phyloP scores from a whole-genome alignment of 106 monocot species.

The Apostasia ramifera region DNA sequence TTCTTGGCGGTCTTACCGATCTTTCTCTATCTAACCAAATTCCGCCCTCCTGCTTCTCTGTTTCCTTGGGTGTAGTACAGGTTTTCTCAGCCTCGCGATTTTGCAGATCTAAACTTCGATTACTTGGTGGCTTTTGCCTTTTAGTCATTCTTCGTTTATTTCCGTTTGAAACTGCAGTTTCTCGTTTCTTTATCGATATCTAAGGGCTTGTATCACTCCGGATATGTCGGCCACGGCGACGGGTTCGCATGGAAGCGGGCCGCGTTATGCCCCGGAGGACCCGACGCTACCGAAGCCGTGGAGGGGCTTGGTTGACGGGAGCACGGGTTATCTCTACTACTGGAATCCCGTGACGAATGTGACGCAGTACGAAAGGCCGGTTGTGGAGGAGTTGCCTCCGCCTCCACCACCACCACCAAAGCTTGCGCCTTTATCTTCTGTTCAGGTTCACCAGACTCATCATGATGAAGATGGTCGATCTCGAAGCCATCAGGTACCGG shows the following conservation, averaged over 20 bases:
- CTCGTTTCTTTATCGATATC: not conserved
- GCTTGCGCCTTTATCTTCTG: constrained; percentile 13
- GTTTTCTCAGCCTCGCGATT: not conserved
- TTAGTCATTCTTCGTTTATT: not conserved
- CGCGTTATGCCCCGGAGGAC: constrained; percentile 67
- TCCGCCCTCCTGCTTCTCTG: not conserved
- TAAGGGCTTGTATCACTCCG: not conserved
- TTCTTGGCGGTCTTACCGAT: too few relatives aligned
- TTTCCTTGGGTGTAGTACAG: not conserved
- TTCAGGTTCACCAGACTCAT: constrained; percentile 12
- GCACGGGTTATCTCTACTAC: constrained; percentile 61
- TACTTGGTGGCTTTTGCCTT: not conserved
- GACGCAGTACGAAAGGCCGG: constrained; percentile 67
- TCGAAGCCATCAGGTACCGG: constrained; percentile 14
- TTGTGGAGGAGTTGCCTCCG: constrained; percentile 8
- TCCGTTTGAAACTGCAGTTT: not conserved
- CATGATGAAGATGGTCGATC: constrained; percentile 16
- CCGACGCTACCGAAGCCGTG: constrained; percentile 63
- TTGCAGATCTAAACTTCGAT: not conserved
- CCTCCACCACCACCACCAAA: constrained; percentile 17
- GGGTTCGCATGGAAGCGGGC: constrained; percentile 14
- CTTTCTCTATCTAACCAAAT: not conserved
- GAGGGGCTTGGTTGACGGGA: constrained; percentile 58
- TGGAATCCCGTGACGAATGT: constrained; percentile 68
- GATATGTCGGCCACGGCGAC: constrained; percentile 9